These are phyloP conservation scores for Parastagonospora nodorum DNA, from an alignment of 2,329 filamentous ascomycete species.

Conservation along the genomic window DNA sequence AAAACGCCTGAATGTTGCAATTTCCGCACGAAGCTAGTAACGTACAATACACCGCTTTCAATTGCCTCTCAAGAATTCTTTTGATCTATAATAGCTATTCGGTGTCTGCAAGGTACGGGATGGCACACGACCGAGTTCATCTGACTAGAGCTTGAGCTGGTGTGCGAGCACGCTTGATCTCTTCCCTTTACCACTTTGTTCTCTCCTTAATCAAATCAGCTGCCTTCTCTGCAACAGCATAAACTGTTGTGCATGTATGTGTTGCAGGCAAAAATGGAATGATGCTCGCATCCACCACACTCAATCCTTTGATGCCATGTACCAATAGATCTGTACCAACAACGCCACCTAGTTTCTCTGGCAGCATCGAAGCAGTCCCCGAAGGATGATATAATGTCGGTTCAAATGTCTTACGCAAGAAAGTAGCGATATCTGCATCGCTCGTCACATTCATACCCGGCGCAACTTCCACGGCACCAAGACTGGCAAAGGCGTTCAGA, in stretches of 20 bases:
- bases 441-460: constrained; percentile 22
- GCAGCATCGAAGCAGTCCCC: constrained; percentile 26
- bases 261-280: constrained; percentile 20
- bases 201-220: constrained; percentile 12
- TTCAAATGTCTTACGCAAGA: not conserved
- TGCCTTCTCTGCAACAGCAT: constrained; percentile 30
- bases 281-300: constrained; percentile 30
- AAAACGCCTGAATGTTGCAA: not conserved
- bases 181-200: constrained; percentile 1
- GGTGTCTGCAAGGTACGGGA: too few species aligned
- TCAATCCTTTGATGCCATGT: constrained; percentile 21
- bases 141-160: too few species aligned
- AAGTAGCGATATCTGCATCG: constrained; percentile 1
- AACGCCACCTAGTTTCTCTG: constrained; percentile 25
- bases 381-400: constrained; percentile 19
- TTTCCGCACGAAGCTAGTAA: not conserved
- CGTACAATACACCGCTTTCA: too few species aligned
- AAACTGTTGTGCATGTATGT: constrained; percentile 27
- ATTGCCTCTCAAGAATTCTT: too few species aligned
- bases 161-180: too few species aligned
- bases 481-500: constrained; percentile 10
- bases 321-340: constrained; percentile 22
- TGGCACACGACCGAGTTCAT: too few species aligned
- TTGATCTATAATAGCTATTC: too few species aligned
- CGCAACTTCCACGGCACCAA: constrained; percentile 15